Evolutionary conservation across 2,329 filamentous ascomycete species (phyloP), one percentile per base, ranked within the genome.

Genomic region (Volutella citrinella): DNA sequence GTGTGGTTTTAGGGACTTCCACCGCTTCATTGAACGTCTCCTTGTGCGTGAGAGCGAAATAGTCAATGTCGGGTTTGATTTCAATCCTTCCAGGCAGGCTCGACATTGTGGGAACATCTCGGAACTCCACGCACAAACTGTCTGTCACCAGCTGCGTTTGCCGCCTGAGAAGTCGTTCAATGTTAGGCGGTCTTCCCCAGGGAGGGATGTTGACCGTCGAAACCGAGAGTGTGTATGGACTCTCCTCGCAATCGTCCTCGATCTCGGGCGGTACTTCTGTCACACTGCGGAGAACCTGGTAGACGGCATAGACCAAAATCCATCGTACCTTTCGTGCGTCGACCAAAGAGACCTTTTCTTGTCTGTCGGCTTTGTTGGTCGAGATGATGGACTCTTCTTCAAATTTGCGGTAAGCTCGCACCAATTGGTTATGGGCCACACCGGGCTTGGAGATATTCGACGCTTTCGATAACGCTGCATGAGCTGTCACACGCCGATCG

Each of bases 321-420:
- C 86, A 93, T 23, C 86, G 73, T 12, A 89, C 75, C 57, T 88
- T 90, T 24, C 87, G 78, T 2, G 78, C 84, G 43, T 91, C 86
- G 8, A 72, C 66, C 10, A 78, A 62, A 0, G 60, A 60, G 4
- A 65, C 51, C 50, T 76, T 80, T 21, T 79, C 75, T 6, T 57
- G 40, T 36, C 76, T 78, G 38, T 82, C 76, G 1, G 65, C 63
- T 40, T 74, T 79, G 14, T 66, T 63, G 3, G 72, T 68, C 1
- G 62, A 60, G 29, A 69, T 60, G 14, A 74, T 56, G 7, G 68
- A 69, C 7, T 78, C 70, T 32, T 78, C 74, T 51, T 93, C 87
- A 36, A 90, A 91, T 4, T 67, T 69, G 5, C 77, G 70, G 50
- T 89, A 93, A 2, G 80, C 78, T 32, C 71, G 65, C 2, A 93